phyloP scores from a whole-genome alignment of 2,329 filamentous ascomycete genomes.

The Epichloe coenophiala region DNA sequence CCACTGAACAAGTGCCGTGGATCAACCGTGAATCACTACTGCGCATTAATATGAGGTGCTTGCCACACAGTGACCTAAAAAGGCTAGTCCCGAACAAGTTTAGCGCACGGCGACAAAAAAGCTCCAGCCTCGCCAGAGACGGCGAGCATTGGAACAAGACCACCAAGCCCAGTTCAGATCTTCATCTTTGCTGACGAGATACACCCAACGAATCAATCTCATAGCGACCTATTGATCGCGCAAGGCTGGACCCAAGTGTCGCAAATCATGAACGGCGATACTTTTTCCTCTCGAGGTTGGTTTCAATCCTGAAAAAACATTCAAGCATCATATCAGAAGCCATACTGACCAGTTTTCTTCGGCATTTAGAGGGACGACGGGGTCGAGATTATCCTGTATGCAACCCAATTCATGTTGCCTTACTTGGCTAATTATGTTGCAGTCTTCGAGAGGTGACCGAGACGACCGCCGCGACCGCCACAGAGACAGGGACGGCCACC shows the following conservation, averaged over 20 bases:
- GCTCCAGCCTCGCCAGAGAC: conserved; percentile 28
- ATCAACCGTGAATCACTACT: background rate
- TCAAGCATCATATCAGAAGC: background rate
- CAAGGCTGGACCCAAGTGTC: conserved; percentile 7
- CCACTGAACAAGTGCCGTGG: background rate
- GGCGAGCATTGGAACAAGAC: conserved; percentile 10
- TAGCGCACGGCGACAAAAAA: conserved; percentile 25
- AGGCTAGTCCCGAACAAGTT: conserved; percentile 11
- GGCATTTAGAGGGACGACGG: conserved; percentile 32
- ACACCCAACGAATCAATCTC: conserved; percentile 1
- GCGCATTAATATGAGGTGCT: no score
- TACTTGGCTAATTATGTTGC: conserved; percentile 9
- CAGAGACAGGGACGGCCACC: conserved; percentile 36
- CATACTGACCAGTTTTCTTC: conserved; percentile 9
- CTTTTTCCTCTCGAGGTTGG: conserved; percentile 54
- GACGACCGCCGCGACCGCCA: conserved; percentile 31
- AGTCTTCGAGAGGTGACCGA: conserved; percentile 19
- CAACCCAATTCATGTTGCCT: conserved; percentile 8
- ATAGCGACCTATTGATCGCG: conserved; percentile 5
- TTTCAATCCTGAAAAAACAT: conserved; percentile 10
- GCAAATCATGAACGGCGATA: conserved; percentile 68
- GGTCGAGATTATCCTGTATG: conserved; percentile 42
- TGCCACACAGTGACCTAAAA: background rate
- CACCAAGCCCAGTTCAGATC: background rate
- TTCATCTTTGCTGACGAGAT: conserved; percentile 1